Percentiles rank a stretch among this genome's conserved stretches.
These are phyloP conservation scores for Nicotiana otophora DNA, from an alignment of 257 asterid species.

Conservation along the genomic window DNA sequence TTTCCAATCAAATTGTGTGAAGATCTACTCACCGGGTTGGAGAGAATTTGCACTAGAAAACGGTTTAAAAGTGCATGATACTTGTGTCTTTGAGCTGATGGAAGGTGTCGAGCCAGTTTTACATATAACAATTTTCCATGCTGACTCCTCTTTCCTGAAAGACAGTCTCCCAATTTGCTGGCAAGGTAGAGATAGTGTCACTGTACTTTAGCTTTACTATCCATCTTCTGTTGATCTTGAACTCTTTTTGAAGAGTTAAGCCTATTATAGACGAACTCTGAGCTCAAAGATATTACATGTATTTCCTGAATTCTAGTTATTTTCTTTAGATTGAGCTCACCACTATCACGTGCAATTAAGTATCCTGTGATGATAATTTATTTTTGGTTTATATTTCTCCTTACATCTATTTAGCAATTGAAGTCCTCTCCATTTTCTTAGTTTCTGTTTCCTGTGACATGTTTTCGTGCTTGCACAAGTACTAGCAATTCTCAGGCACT, in stretches of 20 bases:
- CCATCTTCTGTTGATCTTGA: neutral
- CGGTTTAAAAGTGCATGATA: slow-evolving; percentile 2
- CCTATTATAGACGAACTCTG: neutral
- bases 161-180: neutral
- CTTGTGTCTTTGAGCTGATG: too few relatives aligned
- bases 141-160: neutral
- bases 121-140: neutral
- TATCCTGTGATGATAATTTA: too few relatives aligned
- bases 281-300: neutral
- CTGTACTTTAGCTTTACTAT: neutral
- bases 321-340: too few relatives aligned
- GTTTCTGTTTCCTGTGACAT: too few relatives aligned
- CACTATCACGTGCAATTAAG: too few relatives aligned
- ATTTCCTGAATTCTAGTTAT: too few relatives aligned
- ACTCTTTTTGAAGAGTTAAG: neutral
- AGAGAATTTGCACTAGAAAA: slow-evolving; percentile 3
- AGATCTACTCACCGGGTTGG: slow-evolving; percentile 2
- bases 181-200: neutral
- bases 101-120: neutral
- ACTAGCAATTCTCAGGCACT: too few relatives aligned
- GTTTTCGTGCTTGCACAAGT: too few relatives aligned
- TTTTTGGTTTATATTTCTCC: too few relatives aligned
- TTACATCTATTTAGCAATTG: too few relatives aligned
- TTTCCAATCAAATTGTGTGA: neutral
- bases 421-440: too few relatives aligned